phyloP scores from a whole-genome alignment of 129 eudicot genomes.

The Oenanthe sinensis region DNA sequence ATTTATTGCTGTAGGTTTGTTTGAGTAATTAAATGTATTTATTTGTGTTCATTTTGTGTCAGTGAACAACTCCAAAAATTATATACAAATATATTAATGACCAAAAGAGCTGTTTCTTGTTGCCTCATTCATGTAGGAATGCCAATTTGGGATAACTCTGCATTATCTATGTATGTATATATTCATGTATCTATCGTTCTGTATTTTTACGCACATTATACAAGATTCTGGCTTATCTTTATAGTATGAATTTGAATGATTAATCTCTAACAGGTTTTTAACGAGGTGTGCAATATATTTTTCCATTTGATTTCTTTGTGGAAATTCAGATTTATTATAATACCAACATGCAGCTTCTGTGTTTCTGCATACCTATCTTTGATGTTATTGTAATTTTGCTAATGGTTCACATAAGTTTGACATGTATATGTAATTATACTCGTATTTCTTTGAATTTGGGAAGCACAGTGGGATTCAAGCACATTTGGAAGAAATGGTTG shows the following conservation, averaged over 20 bases:
- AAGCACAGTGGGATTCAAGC: not conserved
- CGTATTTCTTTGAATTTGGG: not conserved
- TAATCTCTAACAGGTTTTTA: not conserved
- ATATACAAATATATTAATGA: not conserved
- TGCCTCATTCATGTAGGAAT: not conserved
- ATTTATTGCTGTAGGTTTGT: slow-evolving; percentile 12
- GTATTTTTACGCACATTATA: not conserved
- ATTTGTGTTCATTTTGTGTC: slow-evolving; percentile 22
- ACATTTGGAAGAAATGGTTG: not conserved
- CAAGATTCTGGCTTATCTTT: not conserved
- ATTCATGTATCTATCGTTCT: not conserved
- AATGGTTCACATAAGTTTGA: not conserved
- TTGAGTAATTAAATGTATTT: slow-evolving; percentile 9
- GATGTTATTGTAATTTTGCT: not conserved
- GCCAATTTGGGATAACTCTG: not conserved
- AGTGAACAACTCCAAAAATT: slow-evolving; percentile 24
- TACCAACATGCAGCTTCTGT: not conserved
- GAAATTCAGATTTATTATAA: not conserved
- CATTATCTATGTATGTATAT: not conserved
- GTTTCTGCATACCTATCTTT: not conserved
- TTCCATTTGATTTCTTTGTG: not conserved
- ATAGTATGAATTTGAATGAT: not conserved
- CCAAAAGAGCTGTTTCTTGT: not conserved
- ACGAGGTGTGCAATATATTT: not conserved
- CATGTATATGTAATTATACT: not conserved